These are phyloP conservation scores for Aquilaria sinensis DNA, from an alignment of 345 rosid genomes.

Conservation along the genomic window DNA sequence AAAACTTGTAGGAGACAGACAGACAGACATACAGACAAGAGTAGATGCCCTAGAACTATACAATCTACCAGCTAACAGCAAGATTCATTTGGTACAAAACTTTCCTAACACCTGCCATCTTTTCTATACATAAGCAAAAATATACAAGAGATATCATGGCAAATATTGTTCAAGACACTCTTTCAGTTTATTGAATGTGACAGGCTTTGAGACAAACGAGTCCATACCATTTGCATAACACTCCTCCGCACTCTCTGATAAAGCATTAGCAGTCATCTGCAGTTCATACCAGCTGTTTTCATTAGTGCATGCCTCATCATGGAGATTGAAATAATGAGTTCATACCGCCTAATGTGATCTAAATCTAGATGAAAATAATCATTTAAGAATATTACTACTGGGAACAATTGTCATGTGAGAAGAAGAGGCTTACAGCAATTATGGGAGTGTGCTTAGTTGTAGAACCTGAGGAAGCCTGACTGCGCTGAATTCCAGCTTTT, in stretches of 20 bases:
- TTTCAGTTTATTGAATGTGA: constrained; percentile 70
- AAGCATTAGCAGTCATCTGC: constrained; percentile 97
- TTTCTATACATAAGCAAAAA: constrained; percentile 32
- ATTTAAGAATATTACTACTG: too few species aligned
- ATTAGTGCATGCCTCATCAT: background rate
- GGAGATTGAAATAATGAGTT: background rate
- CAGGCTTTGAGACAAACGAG: constrained; percentile 88
- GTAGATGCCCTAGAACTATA: constrained; percentile 18
- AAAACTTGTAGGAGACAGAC: background rate
- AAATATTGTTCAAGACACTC: constrained; percentile 64
- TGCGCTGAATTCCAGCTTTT: constrained; percentile 51
- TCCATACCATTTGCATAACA: constrained; percentile 93
- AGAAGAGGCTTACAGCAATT: constrained; percentile 58
- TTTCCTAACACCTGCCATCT: constrained; percentile 37
- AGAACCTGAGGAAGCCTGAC: constrained; percentile 8
- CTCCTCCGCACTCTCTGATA: constrained; percentile 87
- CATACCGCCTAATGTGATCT: too few species aligned
- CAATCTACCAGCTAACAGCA: constrained; percentile 21
- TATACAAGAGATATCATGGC: constrained; percentile 36
- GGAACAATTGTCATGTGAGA: background rate
- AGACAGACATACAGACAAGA: background rate
- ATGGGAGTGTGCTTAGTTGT: constrained; percentile 50
- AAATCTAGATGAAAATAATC: too few species aligned
- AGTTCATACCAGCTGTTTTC: background rate
- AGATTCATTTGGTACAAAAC: constrained; percentile 46